phyloP scores from a whole-genome alignment of 257 asterid genomes.

The Solanum tacnaense region DNA sequence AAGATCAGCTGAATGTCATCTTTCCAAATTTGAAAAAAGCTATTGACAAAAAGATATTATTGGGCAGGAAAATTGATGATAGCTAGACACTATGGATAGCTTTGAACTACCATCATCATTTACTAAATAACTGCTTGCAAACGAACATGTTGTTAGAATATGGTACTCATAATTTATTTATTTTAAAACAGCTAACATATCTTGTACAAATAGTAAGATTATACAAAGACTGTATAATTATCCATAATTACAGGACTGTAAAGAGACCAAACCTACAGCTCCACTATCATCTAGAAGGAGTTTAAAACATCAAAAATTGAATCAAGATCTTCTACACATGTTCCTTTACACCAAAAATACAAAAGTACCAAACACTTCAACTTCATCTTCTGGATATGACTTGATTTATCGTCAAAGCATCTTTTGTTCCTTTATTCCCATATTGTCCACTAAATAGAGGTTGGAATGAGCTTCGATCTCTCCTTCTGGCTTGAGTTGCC shows the following conservation, averaged over 20 bases:
- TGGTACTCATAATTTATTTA: neutral
- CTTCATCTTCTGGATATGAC: neutral
- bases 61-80: neutral
- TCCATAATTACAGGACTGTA: neutral
- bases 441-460: neutral
- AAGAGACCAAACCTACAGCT: neutral
- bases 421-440: neutral
- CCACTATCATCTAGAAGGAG: neutral
- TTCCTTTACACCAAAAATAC: neutral
- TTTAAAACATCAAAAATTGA: neutral
- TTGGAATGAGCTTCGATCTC: neutral
- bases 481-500: neutral
- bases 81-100: neutral
- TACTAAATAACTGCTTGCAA: neutral
- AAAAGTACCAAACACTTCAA: neutral
- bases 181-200: neutral
- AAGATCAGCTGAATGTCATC: neutral
- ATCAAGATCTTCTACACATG: neutral
- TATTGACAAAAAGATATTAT: neutral
- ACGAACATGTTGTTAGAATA: neutral
- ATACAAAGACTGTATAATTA: neutral
- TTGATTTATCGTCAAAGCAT: neutral
- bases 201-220: neutral
- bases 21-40: neutral
- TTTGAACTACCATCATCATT: neutral